Conservation (phyloP, 129 eudicot species). For the Flaveria sonorensis region DNA sequence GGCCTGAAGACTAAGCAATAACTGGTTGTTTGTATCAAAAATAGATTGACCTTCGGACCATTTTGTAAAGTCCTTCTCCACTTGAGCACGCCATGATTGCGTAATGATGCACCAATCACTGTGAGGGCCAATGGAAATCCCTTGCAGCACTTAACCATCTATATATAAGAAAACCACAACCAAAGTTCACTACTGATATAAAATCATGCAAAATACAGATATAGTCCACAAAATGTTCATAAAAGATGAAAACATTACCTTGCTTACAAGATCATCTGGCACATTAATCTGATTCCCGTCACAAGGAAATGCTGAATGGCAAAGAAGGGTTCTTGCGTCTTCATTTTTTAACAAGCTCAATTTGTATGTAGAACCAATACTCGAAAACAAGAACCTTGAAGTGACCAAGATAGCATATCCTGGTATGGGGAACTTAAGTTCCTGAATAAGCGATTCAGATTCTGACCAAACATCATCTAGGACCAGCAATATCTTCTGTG, state of each 20-base stretch:
- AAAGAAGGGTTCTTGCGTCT: slow-evolving; percentile 49
- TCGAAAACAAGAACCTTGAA: slow-evolving; percentile 43
- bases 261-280: slow-evolving; percentile 41
- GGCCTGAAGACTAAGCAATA: slow-evolving; percentile 34
- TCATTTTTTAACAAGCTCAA: slow-evolving; percentile 36
- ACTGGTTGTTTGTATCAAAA: slow-evolving; percentile 27
- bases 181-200: background rate
- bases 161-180: background rate
- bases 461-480: slow-evolving; percentile 56
- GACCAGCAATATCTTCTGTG: slow-evolving; percentile 41
- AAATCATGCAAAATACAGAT: background rate
- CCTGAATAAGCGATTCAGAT: slow-evolving; percentile 35
- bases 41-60: slow-evolving; percentile 39
- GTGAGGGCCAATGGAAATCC: slow-evolving; percentile 54
- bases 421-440: slow-evolving; percentile 31
- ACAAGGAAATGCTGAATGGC: slow-evolving; percentile 42
- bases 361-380: slow-evolving; percentile 33
- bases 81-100: slow-evolving; percentile 22
- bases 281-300: slow-evolving; percentile 12
- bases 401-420: slow-evolving; percentile 50
- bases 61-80: slow-evolving; percentile 34
- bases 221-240: background rate
- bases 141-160: slow-evolving; percentile 31
- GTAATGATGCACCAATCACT: slow-evolving; percentile 46
- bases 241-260: slow-evolving; percentile 33